These are phyloP conservation scores for Coemansia sp. DNA, from an alignment of 192 early-diverging fungal genomes.

Conservation along the genomic window DNA sequence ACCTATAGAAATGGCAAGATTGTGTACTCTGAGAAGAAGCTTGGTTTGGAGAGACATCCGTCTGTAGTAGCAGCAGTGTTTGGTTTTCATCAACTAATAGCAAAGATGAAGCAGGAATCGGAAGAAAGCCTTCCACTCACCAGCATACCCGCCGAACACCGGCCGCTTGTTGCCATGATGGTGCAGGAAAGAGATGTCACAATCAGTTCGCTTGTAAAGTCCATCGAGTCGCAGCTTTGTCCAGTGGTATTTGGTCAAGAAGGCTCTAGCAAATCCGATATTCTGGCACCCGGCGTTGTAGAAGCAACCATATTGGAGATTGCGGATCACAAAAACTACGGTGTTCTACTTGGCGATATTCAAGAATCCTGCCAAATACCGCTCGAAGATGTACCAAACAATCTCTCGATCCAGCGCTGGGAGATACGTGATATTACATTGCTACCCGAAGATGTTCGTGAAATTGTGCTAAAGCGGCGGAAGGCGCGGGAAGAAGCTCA, in stretches of 20 bases:
- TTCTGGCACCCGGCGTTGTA: conserved; percentile 27
- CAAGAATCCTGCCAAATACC: conserved; percentile 5
- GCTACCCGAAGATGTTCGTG: conserved; percentile 30
- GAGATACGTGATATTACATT: conserved; percentile 31
- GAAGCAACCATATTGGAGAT: conserved; percentile 24
- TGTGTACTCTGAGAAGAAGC: conserved; percentile 33
- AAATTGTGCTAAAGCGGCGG: conserved; percentile 25
- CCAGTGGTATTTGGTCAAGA: conserved; percentile 43
- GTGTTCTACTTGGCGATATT: conserved; percentile 24
- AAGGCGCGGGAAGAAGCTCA: conserved; percentile 13
- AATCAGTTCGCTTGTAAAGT: conserved; percentile 23
- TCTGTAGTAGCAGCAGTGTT: conserved; percentile 38
- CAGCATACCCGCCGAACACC: conserved; percentile 25
- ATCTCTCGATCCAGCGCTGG: conserved; percentile 41
- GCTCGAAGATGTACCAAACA: conserved; percentile 29
- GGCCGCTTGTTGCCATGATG: conserved; percentile 40
- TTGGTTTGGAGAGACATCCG: conserved; percentile 42
- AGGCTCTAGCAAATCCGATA: conserved; percentile 19
- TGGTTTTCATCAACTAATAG: conserved; percentile 43
- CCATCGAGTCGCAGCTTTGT: conserved; percentile 40
- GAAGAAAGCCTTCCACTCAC: conserved; percentile 19
- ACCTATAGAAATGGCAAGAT: conserved; percentile 40
- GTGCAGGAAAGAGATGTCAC: conserved; percentile 41
- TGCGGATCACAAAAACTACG: conserved; percentile 42
- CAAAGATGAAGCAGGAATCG: conserved; percentile 19